Base-by-base conservation (phyloP, 2,329 filamentous ascomycete genomes). In the Neurospora crassa region DNA sequence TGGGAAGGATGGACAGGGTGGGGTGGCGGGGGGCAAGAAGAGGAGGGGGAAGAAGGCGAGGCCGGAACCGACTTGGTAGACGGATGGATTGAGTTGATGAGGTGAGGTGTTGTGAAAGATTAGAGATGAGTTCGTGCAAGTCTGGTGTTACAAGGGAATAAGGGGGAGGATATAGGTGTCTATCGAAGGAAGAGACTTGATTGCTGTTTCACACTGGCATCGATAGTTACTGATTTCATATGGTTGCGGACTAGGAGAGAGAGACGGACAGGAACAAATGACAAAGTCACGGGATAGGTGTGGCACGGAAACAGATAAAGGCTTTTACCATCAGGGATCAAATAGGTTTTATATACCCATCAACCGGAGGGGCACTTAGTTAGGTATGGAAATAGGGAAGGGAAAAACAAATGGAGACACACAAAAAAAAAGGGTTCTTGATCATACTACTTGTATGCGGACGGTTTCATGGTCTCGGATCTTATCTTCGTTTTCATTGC, bases 1-100 rank as follows among this genome's bases (percentile, higher is more conserved):
- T 72, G 83, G 76, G 16, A 74, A 74, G 43, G 82, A 83, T 53
- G 81, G 81, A 18, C 73, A 74, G 10, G 42, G 42, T n/a, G 42
- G 42, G 7, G 10, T 43, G 8, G 75, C 69, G 14, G 75, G 75
- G 53, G 71, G 71, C 4, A 71, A 71, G 20, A 72, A 45, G 29
- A 71, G 70, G 0, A 74, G 73, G 16, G 72, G 72, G 41, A 72
- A 69, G n/a, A 72, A 71, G 5, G 72, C 67, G 5, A 59, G 70
- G 63, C 47, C 20, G 47, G 47, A 59, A 1, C 20, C 20, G 5
- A 47, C 45, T 47, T 47, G 45, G 45, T 47, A n/a, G n/a, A 47
- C 8, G 1, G 8, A 40, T 37, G 34, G 34, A 37, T 7, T 6
- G 1, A 37, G 34, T 6, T 37, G 34, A 37, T 1, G 1, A 1